A percentile compares a stretch with the other conserved stretches of the same genome.
Conservation (phyloP, 2,329 filamentous ascomycete genomes). For the Ceratocystis harringtonii region DNA sequence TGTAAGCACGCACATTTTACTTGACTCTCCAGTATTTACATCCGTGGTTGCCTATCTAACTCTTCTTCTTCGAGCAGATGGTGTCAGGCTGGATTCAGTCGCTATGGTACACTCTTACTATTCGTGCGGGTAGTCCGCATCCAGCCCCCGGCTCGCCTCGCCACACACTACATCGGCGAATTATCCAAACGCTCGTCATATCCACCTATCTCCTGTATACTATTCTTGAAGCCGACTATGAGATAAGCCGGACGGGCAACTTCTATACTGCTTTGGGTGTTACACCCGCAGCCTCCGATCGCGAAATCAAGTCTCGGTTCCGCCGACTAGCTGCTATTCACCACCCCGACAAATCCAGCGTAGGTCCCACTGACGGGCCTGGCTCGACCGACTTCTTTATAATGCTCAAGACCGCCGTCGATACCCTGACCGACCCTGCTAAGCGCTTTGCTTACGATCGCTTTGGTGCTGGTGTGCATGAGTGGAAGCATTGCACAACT, state of each 20-base stretch:
- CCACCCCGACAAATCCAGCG: conserved; percentile 68
- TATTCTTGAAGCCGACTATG: conserved; percentile 79
- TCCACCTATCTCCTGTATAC: conserved; percentile 77
- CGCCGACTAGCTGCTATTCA: conserved; percentile 53
- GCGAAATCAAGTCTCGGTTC: conserved; percentile 70
- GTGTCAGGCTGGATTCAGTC: conserved; percentile 63
- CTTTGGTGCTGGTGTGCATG: conserved; percentile 58
- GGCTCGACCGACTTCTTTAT: conserved; percentile 47
- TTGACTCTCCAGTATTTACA: not conserved
- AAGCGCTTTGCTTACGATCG: conserved; percentile 79
- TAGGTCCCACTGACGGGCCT: conserved; percentile 21
- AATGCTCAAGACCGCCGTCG: conserved; percentile 66
- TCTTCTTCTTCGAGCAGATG: conserved; percentile 36
- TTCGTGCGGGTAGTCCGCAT: conserved; percentile 75
- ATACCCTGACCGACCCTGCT: conserved; percentile 62
- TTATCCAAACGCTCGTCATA: conserved; percentile 73
- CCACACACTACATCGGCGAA: conserved; percentile 58
- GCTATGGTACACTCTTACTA: conserved; percentile 74
- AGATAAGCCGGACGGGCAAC: conserved; percentile 53
- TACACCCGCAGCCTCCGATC: conserved; percentile 51
- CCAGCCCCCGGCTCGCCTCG: conserved; percentile 55
- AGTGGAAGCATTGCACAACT: conserved; percentile 51
- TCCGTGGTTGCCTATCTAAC: conserved; percentile 17
- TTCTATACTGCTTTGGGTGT: conserved; percentile 71
- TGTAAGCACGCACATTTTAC: conserved; percentile 23